Base-by-base conservation (phyloP, 352 stramenopile species). In the Phytophthora vignae region DNA sequence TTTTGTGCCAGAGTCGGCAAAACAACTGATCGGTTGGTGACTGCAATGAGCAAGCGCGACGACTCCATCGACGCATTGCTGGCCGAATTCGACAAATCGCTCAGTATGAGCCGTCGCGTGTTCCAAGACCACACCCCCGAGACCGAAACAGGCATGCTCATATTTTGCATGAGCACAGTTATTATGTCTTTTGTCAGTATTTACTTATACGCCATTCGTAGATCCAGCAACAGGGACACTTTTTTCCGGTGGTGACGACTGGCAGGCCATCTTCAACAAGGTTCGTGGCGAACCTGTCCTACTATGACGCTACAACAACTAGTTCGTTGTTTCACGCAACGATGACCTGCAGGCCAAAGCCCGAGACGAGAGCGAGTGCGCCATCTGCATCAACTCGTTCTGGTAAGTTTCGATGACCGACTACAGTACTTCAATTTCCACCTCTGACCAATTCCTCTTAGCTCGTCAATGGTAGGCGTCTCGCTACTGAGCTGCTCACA, bases 31-130 rank as follows among this genome's bases (percentile, higher is more conserved):
- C 79, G 83, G 25, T 67, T 95, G 10, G 76, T 93, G 27, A 55
- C 67, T 4, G 86, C 85, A 6, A 91, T 94, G 76, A 70, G 72
- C 14, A 79, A 81, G 21, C 77, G 81, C 2, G 82, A 92, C 59
- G 88, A 97, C 67, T 96, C 88, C 9, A 90, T 97, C 64, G 90
- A 97, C 64, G 79, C 78, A 5, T 69, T 97, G n/a, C 77, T 97
- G 2, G 80, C 71, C 0, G 85, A 96, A 63, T 90, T 97, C 31
- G 88, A 96, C 54, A 78, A 78, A 15, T 93, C 85, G 1, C 61
- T 95, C 54, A 77, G 31, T 12, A 55, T 93, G 50, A 96, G 88
- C 55, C 87, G 88, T 7, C 82, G 78, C 12, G 73, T 95, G 6
- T 96, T 96, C 55, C 74, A 82, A 53, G 60, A 69, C 1, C 55